These are phyloP conservation scores for Colletotrichum agaves DNA, from an alignment of 2,329 filamentous ascomycete species.

Conservation along the genomic window DNA sequence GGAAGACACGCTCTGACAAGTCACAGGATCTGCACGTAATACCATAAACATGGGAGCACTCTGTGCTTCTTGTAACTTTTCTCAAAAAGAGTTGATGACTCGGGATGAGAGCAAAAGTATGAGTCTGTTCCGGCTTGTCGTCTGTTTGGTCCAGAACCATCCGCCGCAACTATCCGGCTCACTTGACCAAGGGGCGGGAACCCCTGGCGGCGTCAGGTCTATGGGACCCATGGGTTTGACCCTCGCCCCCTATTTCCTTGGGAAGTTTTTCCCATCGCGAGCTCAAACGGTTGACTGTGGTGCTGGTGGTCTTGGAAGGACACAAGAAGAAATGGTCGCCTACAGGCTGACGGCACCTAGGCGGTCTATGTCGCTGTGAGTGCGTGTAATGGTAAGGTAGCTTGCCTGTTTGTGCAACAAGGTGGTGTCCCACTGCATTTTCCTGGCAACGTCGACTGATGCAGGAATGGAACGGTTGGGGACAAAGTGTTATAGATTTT, in stretches of 20 bases:
- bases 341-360: background rate
- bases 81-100: conserved; percentile 8
- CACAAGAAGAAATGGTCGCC: background rate
- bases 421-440: conserved; percentile 4
- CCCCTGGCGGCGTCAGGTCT: conserved; percentile 21
- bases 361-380: background rate
- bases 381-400: background rate
- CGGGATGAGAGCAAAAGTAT: background rate
- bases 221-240: conserved; percentile 22
- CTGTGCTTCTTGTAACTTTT: background rate
- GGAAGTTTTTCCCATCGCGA: background rate
- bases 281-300: background rate
- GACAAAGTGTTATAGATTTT: background rate
- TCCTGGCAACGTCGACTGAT: background rate
- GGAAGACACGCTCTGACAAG: conserved; percentile 16
- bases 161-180: background rate
- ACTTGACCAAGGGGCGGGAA: background rate
- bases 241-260: background rate
- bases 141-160: background rate
- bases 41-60: background rate
- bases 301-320: background rate
- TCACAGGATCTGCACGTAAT: conserved; percentile 27
- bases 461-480: background rate
- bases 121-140: background rate
- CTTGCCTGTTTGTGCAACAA: conserved; percentile 1